Conservation (phyloP, 495 filamentous ascomycete genomes). For the Jackrogersella multiformis region DNA sequence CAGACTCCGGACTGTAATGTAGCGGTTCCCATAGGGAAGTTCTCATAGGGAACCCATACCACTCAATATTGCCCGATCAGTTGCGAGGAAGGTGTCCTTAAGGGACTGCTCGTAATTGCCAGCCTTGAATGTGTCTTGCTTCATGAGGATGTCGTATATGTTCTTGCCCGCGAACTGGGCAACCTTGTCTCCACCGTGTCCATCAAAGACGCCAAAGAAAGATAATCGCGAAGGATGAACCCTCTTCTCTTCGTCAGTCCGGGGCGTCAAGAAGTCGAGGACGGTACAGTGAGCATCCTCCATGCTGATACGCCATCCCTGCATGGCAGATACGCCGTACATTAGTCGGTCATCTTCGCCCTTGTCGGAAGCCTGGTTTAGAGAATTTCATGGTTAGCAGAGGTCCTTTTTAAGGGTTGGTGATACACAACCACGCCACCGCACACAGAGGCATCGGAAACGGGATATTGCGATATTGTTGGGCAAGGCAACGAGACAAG, state of each 20-base stretch:
- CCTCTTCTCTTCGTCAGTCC: constrained; percentile 65
- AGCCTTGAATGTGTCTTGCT: constrained; percentile 90
- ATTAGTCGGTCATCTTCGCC: constrained; percentile 92
- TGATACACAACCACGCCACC: constrained; percentile 21
- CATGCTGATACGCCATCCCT: constrained; percentile 99
- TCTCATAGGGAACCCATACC: constrained; percentile 65
- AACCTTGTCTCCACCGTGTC: constrained; percentile 96
- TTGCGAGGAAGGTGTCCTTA: constrained; percentile 96
- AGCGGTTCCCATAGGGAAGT: constrained; percentile 1
- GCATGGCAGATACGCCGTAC: constrained; percentile 97
- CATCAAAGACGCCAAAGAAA: constrained; percentile 98
- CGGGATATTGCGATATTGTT: constrained; percentile 31
- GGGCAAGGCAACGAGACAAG: constrained; percentile 34
- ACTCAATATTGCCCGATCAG: constrained; percentile 92
- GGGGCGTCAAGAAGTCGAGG: constrained; percentile 80
- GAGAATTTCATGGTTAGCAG: constrained; percentile 21
- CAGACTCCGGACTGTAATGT: constrained; percentile 6
- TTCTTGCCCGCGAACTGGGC: constrained; percentile 92
- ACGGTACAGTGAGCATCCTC: constrained; percentile 92
- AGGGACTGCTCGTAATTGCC: constrained; percentile 94
- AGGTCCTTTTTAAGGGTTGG: background rate
- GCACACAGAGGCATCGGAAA: constrained; percentile 22
- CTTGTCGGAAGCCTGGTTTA: constrained; percentile 80
- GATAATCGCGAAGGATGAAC: constrained; percentile 78
- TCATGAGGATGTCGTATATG: constrained; percentile 91